Base-by-base conservation (phyloP, 2,329 filamentous ascomycete genomes). In the Metarhizium robertsii region DNA sequence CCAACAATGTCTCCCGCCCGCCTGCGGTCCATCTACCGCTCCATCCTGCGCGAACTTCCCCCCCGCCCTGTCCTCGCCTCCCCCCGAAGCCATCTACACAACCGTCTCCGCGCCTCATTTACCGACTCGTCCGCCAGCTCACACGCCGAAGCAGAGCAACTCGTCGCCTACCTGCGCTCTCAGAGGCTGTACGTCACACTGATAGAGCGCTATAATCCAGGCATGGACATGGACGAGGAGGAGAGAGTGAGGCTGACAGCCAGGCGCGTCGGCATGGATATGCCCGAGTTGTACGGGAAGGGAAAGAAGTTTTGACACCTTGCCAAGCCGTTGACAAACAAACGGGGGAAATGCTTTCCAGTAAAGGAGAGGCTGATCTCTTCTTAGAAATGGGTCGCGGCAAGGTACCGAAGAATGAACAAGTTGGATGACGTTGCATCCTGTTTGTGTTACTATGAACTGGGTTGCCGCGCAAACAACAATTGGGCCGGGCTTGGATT, bases 121-220 rank as follows among this genome's bases (percentile, higher is more conserved):
- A 52, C 61, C 61, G 34, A 61, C 66, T 54, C 36, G 62, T 10
- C 47, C 67, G 18, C 60, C 61, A 1, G 8, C 43, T 58, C 58
- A 49, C 59, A 58, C 54, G 68, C 66, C 61, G 50, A 58, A 34
- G 86, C 84, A n/a, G 83, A 90, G 60, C 90, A 97, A 70, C 84
- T 90, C 61, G 72, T 91, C 30, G 80, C 84, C 56, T 97, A 96
- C 68, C 79, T 94, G 20, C 83, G 83, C 63, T 86, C 92, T n/a
- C 94, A 99, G 75, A 79, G 92, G 53, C 82, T 83, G 67, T 96
- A 97, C 69, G 80, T 83, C 30, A 86, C 83, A 16, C 74, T 97
- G 47, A 70, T 97, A 42, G 92, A 96, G 73, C 80, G 92, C 63
- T 97, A 99, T 73, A 97, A 97, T 70, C 91, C 91, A 0, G 91